A percentile compares a stretch with the other conserved stretches of the same genome.
Conservation (phyloP, 2,329 filamentous ascomycete species). For the Pochonia chlamydosporia region DNA sequence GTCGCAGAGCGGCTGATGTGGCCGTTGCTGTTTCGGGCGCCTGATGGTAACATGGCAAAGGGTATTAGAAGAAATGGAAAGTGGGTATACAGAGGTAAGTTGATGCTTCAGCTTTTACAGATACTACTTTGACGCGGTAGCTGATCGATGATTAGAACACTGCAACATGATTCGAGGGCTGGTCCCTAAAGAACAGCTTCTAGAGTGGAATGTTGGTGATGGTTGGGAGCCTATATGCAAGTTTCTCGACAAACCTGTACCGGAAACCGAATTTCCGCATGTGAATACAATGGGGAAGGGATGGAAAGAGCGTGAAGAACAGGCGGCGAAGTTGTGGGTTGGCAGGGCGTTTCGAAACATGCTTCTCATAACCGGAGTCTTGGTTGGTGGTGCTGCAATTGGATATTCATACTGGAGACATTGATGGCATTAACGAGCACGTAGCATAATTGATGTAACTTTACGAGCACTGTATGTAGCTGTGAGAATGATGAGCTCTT, state of each 20-base stretch:
- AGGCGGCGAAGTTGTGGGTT: not conserved
- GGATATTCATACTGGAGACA: not conserved
- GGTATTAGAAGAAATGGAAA: not conserved
- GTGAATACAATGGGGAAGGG: not conserved
- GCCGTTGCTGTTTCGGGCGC: not conserved
- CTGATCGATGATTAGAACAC: no score
- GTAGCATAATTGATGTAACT: not conserved
- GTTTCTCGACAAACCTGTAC: not conserved
- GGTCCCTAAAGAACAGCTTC: not conserved
- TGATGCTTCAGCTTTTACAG: no score
- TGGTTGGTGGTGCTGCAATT: not conserved
- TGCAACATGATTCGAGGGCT: slow-evolving; percentile 21
- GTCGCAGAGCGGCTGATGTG: not conserved
- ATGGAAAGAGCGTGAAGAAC: not conserved
- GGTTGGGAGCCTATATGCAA: not conserved
- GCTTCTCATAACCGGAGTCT: not conserved
- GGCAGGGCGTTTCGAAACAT: not conserved
- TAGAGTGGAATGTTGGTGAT: not conserved
- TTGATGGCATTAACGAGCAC: not conserved
- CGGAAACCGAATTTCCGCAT: not conserved
- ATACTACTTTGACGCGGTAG: no score
- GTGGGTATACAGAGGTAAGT: slow-evolving; percentile 12
- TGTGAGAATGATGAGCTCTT: no score
- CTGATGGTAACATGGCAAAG: not conserved
- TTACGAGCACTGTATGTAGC: no score